Evolutionary conservation across 371 early-diverging fungal genomes (phyloP).

Genomic region (Lichtheimia ornata): DNA sequence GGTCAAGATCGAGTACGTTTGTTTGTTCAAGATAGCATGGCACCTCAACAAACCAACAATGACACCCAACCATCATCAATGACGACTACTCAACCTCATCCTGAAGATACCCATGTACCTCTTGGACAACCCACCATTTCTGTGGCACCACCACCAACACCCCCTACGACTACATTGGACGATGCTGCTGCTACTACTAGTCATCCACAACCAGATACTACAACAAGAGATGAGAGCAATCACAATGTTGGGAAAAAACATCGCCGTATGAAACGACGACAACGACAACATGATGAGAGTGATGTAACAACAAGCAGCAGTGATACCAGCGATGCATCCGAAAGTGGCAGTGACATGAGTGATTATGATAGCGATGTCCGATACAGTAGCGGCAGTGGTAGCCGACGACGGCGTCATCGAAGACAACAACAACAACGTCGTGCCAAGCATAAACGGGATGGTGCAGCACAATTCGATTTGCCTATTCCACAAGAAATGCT

Average conservation of each 20-base stretch:
- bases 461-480: conserved; percentile 12
- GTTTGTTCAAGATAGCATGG: conserved; percentile 53
- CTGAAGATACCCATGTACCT: conserved; percentile 2
- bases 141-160: not conserved
- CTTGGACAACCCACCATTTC: conserved; percentile 5
- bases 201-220: too few species aligned
- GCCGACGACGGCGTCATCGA: conserved; percentile 8
- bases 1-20: conserved; percentile 82
- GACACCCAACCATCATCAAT: not conserved
- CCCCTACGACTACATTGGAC: not conserved
- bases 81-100: not conserved
- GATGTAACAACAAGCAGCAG: not conserved
- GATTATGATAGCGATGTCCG: conserved; percentile 11
- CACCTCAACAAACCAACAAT: conserved; percentile 2
- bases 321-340: conserved; percentile 6
- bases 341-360: conserved; percentile 1
- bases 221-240: too few species aligned
- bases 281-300: conserved; percentile 1
- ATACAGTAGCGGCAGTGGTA: conserved; percentile 1
- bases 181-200: not conserved
- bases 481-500: conserved; percentile 57
- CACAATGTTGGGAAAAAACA: too few species aligned
- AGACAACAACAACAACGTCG: conserved; percentile 14
- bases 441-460: conserved; percentile 16
- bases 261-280: conserved; percentile 3